Evolutionary conservation across 192 early-diverging fungal genomes (phyloP), one percentile per base, ranked within the genome.

Genomic region (Entomortierella lignicola): DNA sequence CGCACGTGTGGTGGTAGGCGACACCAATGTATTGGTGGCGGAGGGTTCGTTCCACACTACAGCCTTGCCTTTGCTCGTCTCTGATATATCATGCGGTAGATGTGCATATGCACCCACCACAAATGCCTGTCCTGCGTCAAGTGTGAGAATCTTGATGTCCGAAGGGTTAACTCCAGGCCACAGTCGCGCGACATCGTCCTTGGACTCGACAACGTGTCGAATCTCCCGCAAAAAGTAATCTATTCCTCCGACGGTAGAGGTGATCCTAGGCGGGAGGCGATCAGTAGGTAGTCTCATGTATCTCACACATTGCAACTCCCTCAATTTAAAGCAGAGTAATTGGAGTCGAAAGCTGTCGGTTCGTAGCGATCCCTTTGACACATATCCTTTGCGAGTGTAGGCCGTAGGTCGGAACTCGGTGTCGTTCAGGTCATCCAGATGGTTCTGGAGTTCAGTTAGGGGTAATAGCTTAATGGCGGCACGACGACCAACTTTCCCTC

Each of bases 91-190:
- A 2, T 61, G 15, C 2, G 56, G 50, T 43, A 69, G 26, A 43
- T 60, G 37, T 4, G 56, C 47, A 13, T 27, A 69, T 11, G 50
- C 51, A 4, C 67, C 67, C 23, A 69, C 50, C 15, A 60, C 58
- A 20, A 25, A 69, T 8, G 67, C 67, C 12, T 60, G 51, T 2
- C 58, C 66, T 20, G 47, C 67, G 60, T 69, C 67, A 17, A 69
- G 37, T 8, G 67, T 60, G 2, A 69, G 32, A 37, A 60, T 54
- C 67, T 61, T 60, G 48, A 61, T 60, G 6, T 32, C n/a, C 15
- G 20, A 4, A 21, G 42, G 42, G 15, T 32, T 13, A 18, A 57
- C 48, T 32, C 32, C 37, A 27, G 50, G 67, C 56, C 37, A 60
- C 21, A 54, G 34, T 43, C 20, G 13, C 20, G 21, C 43, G 20